phyloP scores from a whole-genome alignment of 106 monocot species.

The Platanthera zijinensis region DNA sequence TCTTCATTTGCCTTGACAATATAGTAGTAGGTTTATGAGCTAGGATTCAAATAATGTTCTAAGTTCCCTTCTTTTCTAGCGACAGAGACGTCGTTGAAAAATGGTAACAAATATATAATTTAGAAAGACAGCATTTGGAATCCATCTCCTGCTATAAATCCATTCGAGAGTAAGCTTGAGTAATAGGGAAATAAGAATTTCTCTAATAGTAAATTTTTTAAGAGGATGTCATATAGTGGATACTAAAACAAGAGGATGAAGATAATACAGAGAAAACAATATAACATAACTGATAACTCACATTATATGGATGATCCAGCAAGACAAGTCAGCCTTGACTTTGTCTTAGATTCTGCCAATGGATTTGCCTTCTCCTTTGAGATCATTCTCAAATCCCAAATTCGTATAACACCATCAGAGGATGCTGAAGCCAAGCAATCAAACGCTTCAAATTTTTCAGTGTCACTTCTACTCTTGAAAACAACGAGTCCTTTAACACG shows the following conservation, averaged over 20 bases:
- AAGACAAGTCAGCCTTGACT: conserved; percentile 85
- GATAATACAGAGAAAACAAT: background rate
- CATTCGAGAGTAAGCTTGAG: background rate
- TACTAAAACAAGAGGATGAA: background rate
- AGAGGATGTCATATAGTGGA: background rate
- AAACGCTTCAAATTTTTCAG: conserved; percentile 27
- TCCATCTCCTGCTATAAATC: background rate
- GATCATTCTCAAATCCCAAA: conserved; percentile 77
- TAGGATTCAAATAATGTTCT: no score
- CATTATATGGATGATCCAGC: conserved; percentile 71
- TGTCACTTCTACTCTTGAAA: conserved; percentile 26
- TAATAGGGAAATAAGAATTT: background rate
- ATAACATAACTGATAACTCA: conserved; percentile 21
- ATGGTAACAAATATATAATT: background rate
- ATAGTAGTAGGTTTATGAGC: no score
- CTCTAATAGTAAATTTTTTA: background rate
- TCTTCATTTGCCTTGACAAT: no score
- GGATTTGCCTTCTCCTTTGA: conserved; percentile 38
- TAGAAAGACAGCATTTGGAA: background rate
- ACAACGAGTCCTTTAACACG: conserved; percentile 87
- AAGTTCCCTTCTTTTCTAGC: no score
- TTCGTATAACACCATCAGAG: conserved; percentile 77
- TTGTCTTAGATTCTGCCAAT: conserved; percentile 69
- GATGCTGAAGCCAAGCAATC: conserved; percentile 72
- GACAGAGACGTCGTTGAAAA: background rate